These are phyloP conservation scores for Hordeum vulgare DNA, from an alignment of 176 grass and related monocot genomes.

Conservation along the genomic window MorexV3_pseudomolecules_assembly NC_058524.1:627117100-627117599, in stretches of 20 bases:
- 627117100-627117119: no score
- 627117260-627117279: no score
- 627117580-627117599: slow-evolving; percentile 97
- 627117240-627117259: no score
- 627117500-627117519: slow-evolving; percentile 31
- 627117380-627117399: slow-evolving; percentile 67
- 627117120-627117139: no score
- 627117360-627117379: slow-evolving; percentile 75
- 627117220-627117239: no score
- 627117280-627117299: slow-evolving; percentile 78
- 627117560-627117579: slow-evolving; percentile 82
- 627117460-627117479: neutral
- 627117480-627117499: neutral
- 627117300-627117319: slow-evolving; percentile 89
- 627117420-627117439: slow-evolving; percentile 23
- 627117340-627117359: slow-evolving; percentile 90
- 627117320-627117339: slow-evolving; percentile 71
- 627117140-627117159: no score
- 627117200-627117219: no score
- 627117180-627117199: no score
- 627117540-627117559: slow-evolving; percentile 82
- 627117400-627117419: neutral
- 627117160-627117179: no score
- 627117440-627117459: neutral
- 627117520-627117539: slow-evolving; percentile 87